Evolutionary conservation across 2,329 filamentous ascomycete species (phyloP).

Genomic region (Mycosphaerella sp.): DNA sequence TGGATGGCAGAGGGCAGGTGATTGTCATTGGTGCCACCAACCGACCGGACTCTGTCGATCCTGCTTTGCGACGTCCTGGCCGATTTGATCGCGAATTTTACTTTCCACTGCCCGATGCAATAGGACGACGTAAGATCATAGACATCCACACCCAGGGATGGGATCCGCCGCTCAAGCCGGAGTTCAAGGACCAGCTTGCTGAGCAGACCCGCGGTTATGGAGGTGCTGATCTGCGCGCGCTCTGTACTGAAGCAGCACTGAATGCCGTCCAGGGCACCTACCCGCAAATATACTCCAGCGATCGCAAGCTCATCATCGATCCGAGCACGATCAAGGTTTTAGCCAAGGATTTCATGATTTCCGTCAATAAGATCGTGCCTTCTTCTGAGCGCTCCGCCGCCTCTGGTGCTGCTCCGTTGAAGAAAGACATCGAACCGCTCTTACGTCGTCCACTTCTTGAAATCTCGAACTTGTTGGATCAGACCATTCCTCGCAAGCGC

Average conservation of each 20-base stretch:
- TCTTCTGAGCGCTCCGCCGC: conserved; percentile 88
- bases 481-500: conserved; percentile 76
- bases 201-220: conserved; percentile 93
- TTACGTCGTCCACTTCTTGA: conserved; percentile 64
- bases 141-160: conserved; percentile 94
- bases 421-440: conserved; percentile 73
- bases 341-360: conserved; percentile 95
- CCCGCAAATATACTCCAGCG: conserved; percentile 89
- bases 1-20: conserved; percentile 96
- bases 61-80: conserved; percentile 85
- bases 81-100: conserved; percentile 98
- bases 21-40: conserved; percentile 99
- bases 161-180: conserved; percentile 66
- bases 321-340: conserved; percentile 76
- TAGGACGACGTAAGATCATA: conserved; percentile 76
- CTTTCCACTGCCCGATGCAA: conserved; percentile 80
- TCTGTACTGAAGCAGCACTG: conserved; percentile 91
- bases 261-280: conserved; percentile 95
- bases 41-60: conserved; percentile 91
- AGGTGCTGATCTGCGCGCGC: conserved; percentile 85
- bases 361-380: conserved; percentile 90
- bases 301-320: conserved; percentile 84
- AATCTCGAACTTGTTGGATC: conserved; percentile 60
- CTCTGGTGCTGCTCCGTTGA: conserved; percentile 74
- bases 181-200: conserved; percentile 77